Base-by-base conservation (phyloP, 345 rosid species). In the Populus davidiana region DNA sequence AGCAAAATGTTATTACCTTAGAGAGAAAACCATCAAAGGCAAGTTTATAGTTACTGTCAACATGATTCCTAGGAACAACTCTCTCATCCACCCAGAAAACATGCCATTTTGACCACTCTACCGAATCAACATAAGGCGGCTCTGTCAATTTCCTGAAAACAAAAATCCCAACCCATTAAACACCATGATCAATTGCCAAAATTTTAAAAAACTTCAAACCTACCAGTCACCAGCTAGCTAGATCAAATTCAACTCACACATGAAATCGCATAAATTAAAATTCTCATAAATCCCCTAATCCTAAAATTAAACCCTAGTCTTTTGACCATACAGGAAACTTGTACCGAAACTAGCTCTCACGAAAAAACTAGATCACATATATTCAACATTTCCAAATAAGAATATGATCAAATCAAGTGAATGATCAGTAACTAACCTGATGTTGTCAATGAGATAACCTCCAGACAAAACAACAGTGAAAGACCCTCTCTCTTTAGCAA, bases 11-110 rank as follows among this genome's bases (percentile, higher is more conserved):
- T 5, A 12, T 66, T 69, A 94, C 98, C 96, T 90, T 85, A 8
- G 90, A 88, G 8, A 94, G 90, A 31, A 94, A 91, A 14, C 83
- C 75, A 78, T 91, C 93, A 50, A 81, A 86, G n/a, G 98, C 97
- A 0, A 94, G 90, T 77, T 88, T 92, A 80, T 91, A 91, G 89
- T 94, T 94, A 69, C 96, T 91, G 71, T 94, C 96, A 0, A 76
- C 90, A 43, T 94, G 97, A 78, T 90, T 79, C 89, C 86, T 90
- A 0, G 98, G 97, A 70, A 94, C 98, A 79, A 94, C 96, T 25
- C 97, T 86, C 85, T 94, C 97, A 38, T 94, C 97, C 27, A 90
- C 91, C 97, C 97, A 92, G 76, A 94, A 92, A 31, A 94, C 83
- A 65, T 91, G 91, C 96, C 98, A 94, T 76, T 82, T 90, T 36